These are phyloP conservation scores for Schizopora paradoxa DNA, from an alignment of 1,284 basidiomycete species.

Conservation along the genomic window DNA sequence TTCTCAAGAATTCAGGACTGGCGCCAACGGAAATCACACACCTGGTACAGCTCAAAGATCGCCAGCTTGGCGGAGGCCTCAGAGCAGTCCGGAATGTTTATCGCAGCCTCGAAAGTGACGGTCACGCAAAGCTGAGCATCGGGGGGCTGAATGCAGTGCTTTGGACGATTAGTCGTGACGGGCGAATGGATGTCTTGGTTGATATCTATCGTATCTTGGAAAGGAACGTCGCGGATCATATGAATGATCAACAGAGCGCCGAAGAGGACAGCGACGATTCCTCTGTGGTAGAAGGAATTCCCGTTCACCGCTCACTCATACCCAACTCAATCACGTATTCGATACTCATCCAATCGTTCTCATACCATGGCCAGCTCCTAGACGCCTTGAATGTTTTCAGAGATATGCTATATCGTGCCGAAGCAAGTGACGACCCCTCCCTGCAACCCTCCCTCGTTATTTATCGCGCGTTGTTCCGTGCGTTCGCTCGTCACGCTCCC, in stretches of 20 bases:
- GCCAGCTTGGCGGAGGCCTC: constrained; percentile 41
- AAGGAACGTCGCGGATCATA: constrained; percentile 33
- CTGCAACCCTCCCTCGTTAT: constrained; percentile 41
- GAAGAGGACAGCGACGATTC: constrained; percentile 34
- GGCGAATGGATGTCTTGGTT: constrained; percentile 48
- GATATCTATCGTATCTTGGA: constrained; percentile 61
- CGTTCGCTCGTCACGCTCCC: constrained; percentile 59
- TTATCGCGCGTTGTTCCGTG: constrained; percentile 72
- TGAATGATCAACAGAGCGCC: constrained; percentile 1
- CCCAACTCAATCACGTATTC: constrained; percentile 68
- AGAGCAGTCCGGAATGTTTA: constrained; percentile 50
- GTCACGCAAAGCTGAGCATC: constrained; percentile 48
- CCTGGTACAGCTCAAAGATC: constrained; percentile 54
- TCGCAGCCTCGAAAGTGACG: constrained; percentile 43
- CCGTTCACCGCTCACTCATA: constrained; percentile 15
- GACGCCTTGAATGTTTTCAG: constrained; percentile 55
- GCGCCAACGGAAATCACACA: constrained; percentile 56
- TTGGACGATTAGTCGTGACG: constrained; percentile 55
- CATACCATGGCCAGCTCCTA: constrained; percentile 65
- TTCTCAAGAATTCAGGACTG: constrained; percentile 49
- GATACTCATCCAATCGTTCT: constrained; percentile 59
- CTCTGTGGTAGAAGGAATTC: constrained; percentile 4
- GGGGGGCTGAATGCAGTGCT: constrained; percentile 64
- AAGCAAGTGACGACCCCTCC: constrained; percentile 26
- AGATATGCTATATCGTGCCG: constrained; percentile 58